Base-by-base conservation (phyloP, 2,329 filamentous ascomycete species). In the Ophiostoma novo-ulmi region DNA sequence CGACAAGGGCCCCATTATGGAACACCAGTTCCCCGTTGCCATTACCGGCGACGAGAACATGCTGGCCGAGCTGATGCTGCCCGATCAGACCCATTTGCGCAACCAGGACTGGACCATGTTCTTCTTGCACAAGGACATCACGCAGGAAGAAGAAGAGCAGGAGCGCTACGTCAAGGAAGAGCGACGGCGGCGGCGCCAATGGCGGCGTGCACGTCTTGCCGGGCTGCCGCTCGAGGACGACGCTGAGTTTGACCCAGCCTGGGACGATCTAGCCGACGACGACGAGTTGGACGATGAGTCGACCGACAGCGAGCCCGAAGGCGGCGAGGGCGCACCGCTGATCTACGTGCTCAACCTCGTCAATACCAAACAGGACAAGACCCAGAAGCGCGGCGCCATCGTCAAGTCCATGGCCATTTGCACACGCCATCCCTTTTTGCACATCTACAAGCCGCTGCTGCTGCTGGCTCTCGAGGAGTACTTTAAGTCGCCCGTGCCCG, bases 81-180 rank as follows among this genome's bases (percentile, higher is more conserved):
- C 95, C 0, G 95, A 99, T 80, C 94, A 98, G 80, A 93, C 94
- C 31, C 95, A 99, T 81, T 89, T 95, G 73, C 88, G 95, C 55
- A 94, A 91, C 77, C 94, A 98, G 80, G 95, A 99, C 79, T 99
- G 95, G 95, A 99, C 95, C 61, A 97, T 98, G 70, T 99, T 99
- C 82, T 99, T 99, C 78, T 80, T 99, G 71, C 95, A 99, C 82
- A 98, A 98, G 79, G 95, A 99, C 79, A 92, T 90, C 3, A 94
- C 88, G 72, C 88, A 90, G 68, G 90, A 92, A 72, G 91, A 94
- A 71, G 94, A 97, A 72, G 91, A 93, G 39, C 87, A 89, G 71
- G 90, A 92, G 75, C 83, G 84, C 72, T 83, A 82, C 70, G 83
- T 83, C 55, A 89, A 86, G 74, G 82, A 84, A 76, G 83, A 84